Evolutionary conservation across 192 early-diverging fungal genomes (phyloP).

Genomic region (Helicostylum pulchrum): DNA sequence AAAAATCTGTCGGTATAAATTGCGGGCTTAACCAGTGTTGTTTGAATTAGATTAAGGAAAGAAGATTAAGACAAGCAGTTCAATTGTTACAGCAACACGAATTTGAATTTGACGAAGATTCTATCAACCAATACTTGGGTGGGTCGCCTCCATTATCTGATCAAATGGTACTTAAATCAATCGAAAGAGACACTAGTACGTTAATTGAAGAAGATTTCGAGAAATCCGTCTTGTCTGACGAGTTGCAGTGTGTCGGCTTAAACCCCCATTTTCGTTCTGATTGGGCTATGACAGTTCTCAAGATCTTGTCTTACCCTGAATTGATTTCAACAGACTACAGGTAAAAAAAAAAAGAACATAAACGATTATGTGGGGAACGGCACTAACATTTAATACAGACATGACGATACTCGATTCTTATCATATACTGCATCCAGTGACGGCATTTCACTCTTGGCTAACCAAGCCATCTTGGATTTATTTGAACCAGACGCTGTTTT

Average conservation of each 20-base stretch:
- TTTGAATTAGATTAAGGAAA: slow-evolving; percentile 53
- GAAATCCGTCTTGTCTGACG: slow-evolving; percentile 44
- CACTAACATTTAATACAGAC: neutral
- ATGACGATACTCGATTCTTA: slow-evolving; percentile 52
- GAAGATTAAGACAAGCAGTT: slow-evolving; percentile 52
- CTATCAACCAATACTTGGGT: slow-evolving; percentile 30
- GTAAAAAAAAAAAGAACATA: neutral
- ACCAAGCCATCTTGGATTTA: slow-evolving; percentile 51
- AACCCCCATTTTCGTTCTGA: slow-evolving; percentile 55
- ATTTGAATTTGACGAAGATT: slow-evolving; percentile 39
- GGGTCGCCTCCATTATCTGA: neutral
- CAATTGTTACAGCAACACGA: slow-evolving; percentile 44
- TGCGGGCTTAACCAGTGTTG: neutral
- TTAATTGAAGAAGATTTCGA: slow-evolving; percentile 14
- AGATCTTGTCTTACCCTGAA: slow-evolving; percentile 62
- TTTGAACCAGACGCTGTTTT: slow-evolving; percentile 51
- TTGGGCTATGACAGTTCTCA: slow-evolving; percentile 55
- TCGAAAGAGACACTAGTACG: neutral
- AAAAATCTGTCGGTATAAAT: neutral
- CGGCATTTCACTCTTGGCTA: slow-evolving; percentile 66
- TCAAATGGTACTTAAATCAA: too few species aligned
- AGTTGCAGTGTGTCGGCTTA: slow-evolving; percentile 59
- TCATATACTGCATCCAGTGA: slow-evolving; percentile 65
- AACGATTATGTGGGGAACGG: too few species aligned
- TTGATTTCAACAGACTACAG: slow-evolving; percentile 38